phyloP scores from a whole-genome alignment of 2,329 filamentous ascomycete genomes.

The Ramularia endophylla region DNA sequence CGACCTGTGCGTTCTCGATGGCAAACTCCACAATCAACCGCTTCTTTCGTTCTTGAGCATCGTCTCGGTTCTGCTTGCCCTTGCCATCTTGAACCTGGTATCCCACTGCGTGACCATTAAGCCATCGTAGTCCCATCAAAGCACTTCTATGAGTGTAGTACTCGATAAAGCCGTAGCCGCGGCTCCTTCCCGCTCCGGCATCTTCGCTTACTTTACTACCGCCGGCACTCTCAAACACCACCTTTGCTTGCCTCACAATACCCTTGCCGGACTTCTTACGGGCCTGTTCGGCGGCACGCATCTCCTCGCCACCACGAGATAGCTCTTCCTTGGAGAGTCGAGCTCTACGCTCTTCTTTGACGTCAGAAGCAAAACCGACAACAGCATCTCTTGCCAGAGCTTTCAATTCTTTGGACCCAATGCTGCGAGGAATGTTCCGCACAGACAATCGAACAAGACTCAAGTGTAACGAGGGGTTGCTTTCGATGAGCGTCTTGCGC shows the following conservation, averaged over 20 bases:
- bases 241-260: slow-evolving; percentile 86
- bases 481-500: slow-evolving; percentile 82
- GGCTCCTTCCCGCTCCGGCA: slow-evolving; percentile 71
- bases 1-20: slow-evolving; percentile 95
- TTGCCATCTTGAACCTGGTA: slow-evolving; percentile 45
- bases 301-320: slow-evolving; percentile 69
- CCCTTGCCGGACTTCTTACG: slow-evolving; percentile 79
- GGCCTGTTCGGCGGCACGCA: slow-evolving; percentile 71
- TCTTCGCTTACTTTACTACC: slow-evolving; percentile 77
- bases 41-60: slow-evolving; percentile 69
- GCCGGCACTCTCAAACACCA: slow-evolving; percentile 83
- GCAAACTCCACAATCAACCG: slow-evolving; percentile 93
- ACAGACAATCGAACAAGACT: slow-evolving; percentile 85
- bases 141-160: slow-evolving; percentile 91
- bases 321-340: slow-evolving; percentile 88
- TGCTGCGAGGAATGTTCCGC: slow-evolving; percentile 79
- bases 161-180: slow-evolving; percentile 96
- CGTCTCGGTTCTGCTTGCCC: slow-evolving; percentile 34
- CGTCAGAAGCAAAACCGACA: slow-evolving; percentile 88
- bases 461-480: slow-evolving; percentile 82
- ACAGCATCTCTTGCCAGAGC: slow-evolving; percentile 85
- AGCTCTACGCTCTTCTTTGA: slow-evolving; percentile 68
- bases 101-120: slow-evolving; percentile 69
- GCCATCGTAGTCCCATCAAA: slow-evolving; percentile 87
- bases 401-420: slow-evolving; percentile 84